Conservation (phyloP, 2,329 filamentous ascomycete genomes). For the Arachnomyces sp. region DNA sequence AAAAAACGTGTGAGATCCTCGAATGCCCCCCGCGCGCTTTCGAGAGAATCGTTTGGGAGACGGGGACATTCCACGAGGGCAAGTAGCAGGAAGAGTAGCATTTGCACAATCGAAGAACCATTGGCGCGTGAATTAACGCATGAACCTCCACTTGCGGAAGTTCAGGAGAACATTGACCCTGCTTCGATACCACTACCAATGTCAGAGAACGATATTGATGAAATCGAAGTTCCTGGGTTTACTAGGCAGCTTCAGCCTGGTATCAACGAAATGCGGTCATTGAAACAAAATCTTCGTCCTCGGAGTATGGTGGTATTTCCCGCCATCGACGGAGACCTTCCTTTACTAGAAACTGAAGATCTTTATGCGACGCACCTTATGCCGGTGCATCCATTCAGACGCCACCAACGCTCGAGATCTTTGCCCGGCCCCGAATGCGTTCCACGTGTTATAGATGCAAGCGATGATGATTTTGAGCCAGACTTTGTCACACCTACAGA, state of each 20-base stretch:
- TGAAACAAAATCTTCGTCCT: conserved; percentile 36
- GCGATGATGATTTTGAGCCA: too few species aligned
- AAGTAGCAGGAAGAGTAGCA: conserved; percentile 32
- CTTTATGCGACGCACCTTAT: too few species aligned
- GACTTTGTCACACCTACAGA: too few species aligned
- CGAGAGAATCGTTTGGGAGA: conserved; percentile 32
- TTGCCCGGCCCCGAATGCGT: too few species aligned
- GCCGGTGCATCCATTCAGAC: too few species aligned
- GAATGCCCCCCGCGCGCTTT: conserved; percentile 34
- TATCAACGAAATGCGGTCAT: conserved; percentile 28
- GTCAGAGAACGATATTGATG: conserved; percentile 60
- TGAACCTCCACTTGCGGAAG: conserved; percentile 3
- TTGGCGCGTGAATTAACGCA: conserved; percentile 10
- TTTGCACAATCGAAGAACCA: conserved; percentile 27
- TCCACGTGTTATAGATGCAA: too few species aligned
- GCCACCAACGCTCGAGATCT: too few species aligned
- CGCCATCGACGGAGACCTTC: too few species aligned
- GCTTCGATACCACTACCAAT: conserved; percentile 63
- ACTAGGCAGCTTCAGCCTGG: conserved; percentile 25
- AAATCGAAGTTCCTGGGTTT: conserved; percentile 72
- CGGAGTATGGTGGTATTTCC: conserved; percentile 37
- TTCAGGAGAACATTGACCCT: conserved; percentile 38
- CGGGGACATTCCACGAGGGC: conserved; percentile 19
- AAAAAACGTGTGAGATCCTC: conserved; percentile 58
- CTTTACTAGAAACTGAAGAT: too few species aligned